Conservation (phyloP, 2,329 filamentous ascomycete species). For the Cryoendolithus antarcticus region DNA sequence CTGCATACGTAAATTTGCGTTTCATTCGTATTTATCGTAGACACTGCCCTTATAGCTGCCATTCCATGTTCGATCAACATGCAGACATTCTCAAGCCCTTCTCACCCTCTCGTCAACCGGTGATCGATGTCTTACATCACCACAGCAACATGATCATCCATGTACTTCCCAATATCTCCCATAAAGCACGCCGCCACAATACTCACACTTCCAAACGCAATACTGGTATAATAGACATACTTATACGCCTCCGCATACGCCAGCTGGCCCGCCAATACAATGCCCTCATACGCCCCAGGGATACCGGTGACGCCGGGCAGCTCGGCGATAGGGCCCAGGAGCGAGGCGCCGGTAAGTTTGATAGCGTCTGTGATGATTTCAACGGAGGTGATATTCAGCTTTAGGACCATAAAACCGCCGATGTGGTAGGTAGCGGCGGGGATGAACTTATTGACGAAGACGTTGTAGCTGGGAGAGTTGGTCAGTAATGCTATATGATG, state of each 20-base stretch:
- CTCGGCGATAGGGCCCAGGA: conserved; percentile 36
- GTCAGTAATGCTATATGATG: conserved; percentile 8
- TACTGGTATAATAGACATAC: conserved; percentile 21
- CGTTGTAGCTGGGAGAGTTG: conserved; percentile 33
- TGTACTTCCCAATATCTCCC: conserved; percentile 22
- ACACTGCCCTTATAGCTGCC: too few relatives aligned
- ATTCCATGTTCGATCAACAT: too few relatives aligned
- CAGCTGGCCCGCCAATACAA: conserved; percentile 14
- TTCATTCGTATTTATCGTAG: too few relatives aligned
- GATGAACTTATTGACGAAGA: conserved; percentile 35
- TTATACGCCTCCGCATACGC: conserved; percentile 19
- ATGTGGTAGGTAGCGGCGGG: conserved; percentile 36
- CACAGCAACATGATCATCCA: conserved; percentile 11
- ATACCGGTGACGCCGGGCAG: conserved; percentile 43
- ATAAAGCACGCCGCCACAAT: conserved; percentile 18
- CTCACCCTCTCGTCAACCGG: too few relatives aligned
- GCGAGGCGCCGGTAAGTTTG: conserved; percentile 39
- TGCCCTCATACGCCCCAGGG: conserved; percentile 19
- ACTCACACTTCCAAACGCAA: conserved; percentile 21
- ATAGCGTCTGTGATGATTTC: conserved; percentile 39
- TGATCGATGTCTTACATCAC: conserved; percentile 4
- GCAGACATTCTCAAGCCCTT: too few relatives aligned
- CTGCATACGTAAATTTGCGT: too few relatives aligned
- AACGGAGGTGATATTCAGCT: conserved; percentile 36
- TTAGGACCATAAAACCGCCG: conserved; percentile 36